Base-by-base conservation (phyloP, 2,329 filamentous ascomycete genomes). In the Berkeleyomyces basicola region DNA sequence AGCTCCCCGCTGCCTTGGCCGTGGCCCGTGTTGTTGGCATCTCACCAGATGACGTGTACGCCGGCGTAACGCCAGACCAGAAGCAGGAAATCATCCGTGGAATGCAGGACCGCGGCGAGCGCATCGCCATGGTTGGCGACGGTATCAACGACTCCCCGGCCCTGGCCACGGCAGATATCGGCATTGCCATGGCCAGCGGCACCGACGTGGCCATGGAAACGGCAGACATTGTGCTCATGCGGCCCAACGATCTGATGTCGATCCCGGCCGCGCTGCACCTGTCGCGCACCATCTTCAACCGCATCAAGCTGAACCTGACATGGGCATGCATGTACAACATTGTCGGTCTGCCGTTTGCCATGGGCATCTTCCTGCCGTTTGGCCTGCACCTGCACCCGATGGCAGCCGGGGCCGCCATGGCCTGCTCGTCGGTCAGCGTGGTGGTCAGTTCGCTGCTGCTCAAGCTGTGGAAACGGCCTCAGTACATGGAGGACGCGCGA, bases 191-290 rank as follows among this genome's bases (percentile, higher is more conserved):
- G 73, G 82, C 89, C 4, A 90, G 86, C 6, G 93, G 93, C 63
- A 97, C 93, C 0, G 93, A 97, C 71, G 92, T 99, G 1, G 93
- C 93, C 59, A 95, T 99, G 84, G 93, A 97, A 75, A 93, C 93
- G 0, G 93, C 93, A 0, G 90, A 96, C 69, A 84, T 99, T 16
- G 93, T 99, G 14, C 84, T 99, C 62, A 99, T 99, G 92, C 85
- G 87, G 2, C 88, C 89, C 0, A 87, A 90, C 66, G 87, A 96
- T 69, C 81, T 99, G 3, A 88, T 97, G 76, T 88, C 92, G 68
- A 90, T 99, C n/a, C 88, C 93, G 0, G 87, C 90, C 0, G 85
- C 88, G 11, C 81, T 99, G 10, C 80, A 90, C 68, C 84, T 99
- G 9, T 86, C 89, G 23, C 83, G 86, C 49, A 83, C 82, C 43